Evolutionary conservation across 1,139 yeast species (phyloP).

Genomic region (Pneumocystis carinii): DNA sequence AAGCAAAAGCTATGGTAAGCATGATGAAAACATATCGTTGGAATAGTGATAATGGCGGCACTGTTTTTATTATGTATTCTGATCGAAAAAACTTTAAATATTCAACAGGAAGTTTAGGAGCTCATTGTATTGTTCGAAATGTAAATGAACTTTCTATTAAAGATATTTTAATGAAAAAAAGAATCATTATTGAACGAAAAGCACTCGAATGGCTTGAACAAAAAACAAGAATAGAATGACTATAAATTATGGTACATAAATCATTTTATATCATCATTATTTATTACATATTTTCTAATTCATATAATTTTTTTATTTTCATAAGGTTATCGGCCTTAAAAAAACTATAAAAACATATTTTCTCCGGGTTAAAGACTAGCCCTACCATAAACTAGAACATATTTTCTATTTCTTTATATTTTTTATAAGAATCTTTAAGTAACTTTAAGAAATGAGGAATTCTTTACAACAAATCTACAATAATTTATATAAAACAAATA

Average conservation of each 20-base stretch:
- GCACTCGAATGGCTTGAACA: not conserved
- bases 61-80: not conserved
- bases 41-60: slow-evolving; percentile 1
- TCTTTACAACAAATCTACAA: not conserved
- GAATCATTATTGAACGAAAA: not conserved
- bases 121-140: not conserved
- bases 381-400: not conserved
- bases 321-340: not conserved
- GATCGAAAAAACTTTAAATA: not conserved
- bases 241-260: not conserved
- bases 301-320: not conserved
- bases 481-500: not conserved
- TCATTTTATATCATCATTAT: not conserved
- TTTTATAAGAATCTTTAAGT: not conserved
- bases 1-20: slow-evolving; percentile 9
- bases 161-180: not conserved
- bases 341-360: too few relatives aligned
- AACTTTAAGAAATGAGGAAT: not conserved
- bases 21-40: slow-evolving; percentile 12
- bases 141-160: not conserved
- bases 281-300: not conserved
- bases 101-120: not conserved
- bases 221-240: not conserved
- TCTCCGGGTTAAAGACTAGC: not conserved
- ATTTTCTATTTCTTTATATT: not conserved